Evolutionary conservation across 345 rosid species (phyloP).

Genomic region (Kandelia obovata): DNA sequence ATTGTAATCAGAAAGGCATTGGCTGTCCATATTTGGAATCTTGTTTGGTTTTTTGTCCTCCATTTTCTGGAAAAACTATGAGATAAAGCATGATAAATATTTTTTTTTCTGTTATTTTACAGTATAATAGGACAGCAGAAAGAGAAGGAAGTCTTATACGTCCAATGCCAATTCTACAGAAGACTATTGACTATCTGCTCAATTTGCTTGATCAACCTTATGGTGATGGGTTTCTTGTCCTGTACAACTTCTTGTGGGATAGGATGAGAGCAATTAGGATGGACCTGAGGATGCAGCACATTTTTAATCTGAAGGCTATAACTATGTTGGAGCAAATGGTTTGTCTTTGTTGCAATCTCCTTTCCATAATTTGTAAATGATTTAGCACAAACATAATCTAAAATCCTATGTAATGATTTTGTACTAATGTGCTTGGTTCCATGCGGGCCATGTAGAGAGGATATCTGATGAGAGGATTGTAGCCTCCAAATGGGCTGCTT

Average conservation of each 20-base stretch:
- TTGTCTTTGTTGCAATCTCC: slow-evolving; percentile 9
- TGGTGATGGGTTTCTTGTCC: slow-evolving; percentile 71
- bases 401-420: background rate
- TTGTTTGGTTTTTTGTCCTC: background rate
- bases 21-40: background rate
- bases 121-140: slow-evolving; percentile 94
- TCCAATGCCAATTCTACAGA: slow-evolving; percentile 83
- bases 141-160: slow-evolving; percentile 88
- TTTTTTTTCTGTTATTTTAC: slow-evolving; percentile 26
- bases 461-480: background rate
- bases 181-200: slow-evolving; percentile 73
- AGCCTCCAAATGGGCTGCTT: slow-evolving; percentile 1
- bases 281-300: slow-evolving; percentile 98
- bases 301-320: slow-evolving; percentile 71
- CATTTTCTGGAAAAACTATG: background rate
- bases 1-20: background rate
- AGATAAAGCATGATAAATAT: slow-evolving; percentile 19
- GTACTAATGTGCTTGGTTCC: background rate
- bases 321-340: slow-evolving; percentile 98
- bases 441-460: background rate
- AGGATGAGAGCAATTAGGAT: slow-evolving; percentile 96
- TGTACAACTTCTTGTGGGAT: slow-evolving; percentile 95
- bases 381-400: slow-evolving; percentile 1
- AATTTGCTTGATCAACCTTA: slow-evolving; percentile 84
- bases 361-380: slow-evolving; percentile 1